Evolutionary conservation across 1,284 basidiomycete species (phyloP).

Genomic region (Malassezia equina): DNA sequence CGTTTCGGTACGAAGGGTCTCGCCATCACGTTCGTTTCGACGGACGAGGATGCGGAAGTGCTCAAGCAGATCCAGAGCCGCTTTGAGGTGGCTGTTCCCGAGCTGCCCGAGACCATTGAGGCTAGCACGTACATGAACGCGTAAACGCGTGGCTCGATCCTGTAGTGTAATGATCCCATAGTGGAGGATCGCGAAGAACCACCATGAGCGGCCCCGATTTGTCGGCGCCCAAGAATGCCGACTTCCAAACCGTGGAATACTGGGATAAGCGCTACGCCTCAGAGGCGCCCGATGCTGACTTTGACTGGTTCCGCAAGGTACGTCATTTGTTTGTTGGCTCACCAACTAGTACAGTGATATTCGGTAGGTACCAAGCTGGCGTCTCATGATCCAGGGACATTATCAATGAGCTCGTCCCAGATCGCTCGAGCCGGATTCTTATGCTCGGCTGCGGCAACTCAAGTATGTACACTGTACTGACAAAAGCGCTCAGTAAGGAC

Average conservation of each 20-base stretch:
- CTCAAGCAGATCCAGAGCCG: constrained; percentile 79
- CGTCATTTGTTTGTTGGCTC: neutral
- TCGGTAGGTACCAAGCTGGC: neutral
- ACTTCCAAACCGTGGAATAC: constrained; percentile 30
- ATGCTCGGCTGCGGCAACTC: constrained; percentile 45
- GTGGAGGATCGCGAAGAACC: constrained; percentile 1
- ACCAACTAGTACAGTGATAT: constrained; percentile 17
- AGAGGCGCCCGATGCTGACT: constrained; percentile 23
- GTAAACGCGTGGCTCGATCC: constrained; percentile 6
- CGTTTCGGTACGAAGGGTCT: constrained; percentile 99
- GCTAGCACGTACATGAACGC: constrained; percentile 53
- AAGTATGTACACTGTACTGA: constrained; percentile 14
- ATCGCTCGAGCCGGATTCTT: constrained; percentile 25
- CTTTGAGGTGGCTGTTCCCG: constrained; percentile 85
- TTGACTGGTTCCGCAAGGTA: constrained; percentile 41
- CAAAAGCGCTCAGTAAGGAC: constrained; percentile 23
- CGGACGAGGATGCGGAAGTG: constrained; percentile 82
- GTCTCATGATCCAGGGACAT: constrained; percentile 16
- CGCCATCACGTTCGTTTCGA: constrained; percentile 92
- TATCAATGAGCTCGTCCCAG: constrained; percentile 28
- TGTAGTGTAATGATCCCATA: constrained; percentile 6
- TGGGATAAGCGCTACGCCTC: constrained; percentile 36
- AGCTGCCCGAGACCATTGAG: constrained; percentile 83
- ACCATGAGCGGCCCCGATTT: neutral
- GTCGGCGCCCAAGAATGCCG: constrained; percentile 22